Evolutionary conservation across 352 stramenopile genomes (phyloP).

Genomic region (Phytophthora kernoviae): DNA sequence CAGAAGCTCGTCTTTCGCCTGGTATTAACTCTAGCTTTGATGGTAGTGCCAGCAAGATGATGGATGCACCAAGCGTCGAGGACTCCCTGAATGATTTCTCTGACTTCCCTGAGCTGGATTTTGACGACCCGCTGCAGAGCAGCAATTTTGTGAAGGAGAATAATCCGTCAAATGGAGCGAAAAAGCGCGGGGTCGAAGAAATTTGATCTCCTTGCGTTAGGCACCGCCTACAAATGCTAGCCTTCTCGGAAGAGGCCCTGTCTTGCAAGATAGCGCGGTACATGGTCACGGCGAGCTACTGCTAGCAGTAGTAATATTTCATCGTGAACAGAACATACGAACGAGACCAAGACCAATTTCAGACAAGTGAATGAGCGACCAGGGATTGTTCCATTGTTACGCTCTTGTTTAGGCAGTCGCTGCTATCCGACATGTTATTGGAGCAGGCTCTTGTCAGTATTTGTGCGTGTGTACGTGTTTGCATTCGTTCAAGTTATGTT

Average conservation of each 20-base stretch:
- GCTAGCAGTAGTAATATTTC: no score
- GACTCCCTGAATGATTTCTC: conserved; percentile 76
- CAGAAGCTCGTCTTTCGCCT: conserved; percentile 19
- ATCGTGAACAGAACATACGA: no score
- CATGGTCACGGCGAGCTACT: no score
- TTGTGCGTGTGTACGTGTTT: conserved; percentile 30
- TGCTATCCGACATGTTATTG: neutral
- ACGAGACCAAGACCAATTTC: no score
- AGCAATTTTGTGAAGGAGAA: conserved; percentile 74
- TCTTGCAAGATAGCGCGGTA: neutral
- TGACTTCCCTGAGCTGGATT: conserved; percentile 78
- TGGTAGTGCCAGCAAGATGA: conserved; percentile 20
- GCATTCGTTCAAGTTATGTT: conserved; percentile 23
- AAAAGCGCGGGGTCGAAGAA: conserved; percentile 71
- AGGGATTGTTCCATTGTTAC: no score
- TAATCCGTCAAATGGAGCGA: conserved; percentile 46
- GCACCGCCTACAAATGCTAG: conserved; percentile 6
- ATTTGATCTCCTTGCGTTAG: conserved; percentile 37
- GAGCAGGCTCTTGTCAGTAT: neutral
- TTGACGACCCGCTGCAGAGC: conserved; percentile 68
- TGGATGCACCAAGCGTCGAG: conserved; percentile 39
- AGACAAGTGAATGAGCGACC: no score
- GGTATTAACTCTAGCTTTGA: conserved; percentile 11
- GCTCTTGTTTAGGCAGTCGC: neutral
- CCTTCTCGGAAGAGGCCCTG: neutral